Base-by-base conservation (phyloP, 2,329 filamentous ascomycete genomes). In the Verticillium tricorpus region DNA sequence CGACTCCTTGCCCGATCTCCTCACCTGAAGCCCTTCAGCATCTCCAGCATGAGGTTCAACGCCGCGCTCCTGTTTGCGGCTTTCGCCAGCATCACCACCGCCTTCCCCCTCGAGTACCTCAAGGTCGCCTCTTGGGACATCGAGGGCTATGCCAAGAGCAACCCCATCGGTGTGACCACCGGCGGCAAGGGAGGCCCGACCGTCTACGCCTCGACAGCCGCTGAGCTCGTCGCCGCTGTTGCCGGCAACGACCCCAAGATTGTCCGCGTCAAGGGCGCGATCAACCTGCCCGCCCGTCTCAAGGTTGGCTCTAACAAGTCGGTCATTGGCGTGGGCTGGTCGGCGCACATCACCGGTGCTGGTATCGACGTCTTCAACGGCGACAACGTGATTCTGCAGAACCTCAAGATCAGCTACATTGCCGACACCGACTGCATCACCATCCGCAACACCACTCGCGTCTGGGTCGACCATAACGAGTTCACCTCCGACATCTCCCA, bases 381-480 rank as follows among this genome's bases (percentile, higher is more conserved):
- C 5, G 70, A 72, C 32, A 79, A 79, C 57, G 74, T 79, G 12
- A 76, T 79, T 50, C 64, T 79, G 14, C 75, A 75, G 52, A 79
- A 79, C 63, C 59, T 73, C 19, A 73, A 73, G 63, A 72, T 73
- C 62, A 64, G 64, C 60, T 66, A 74, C 56, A 76, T 80, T 35
- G 55, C 73, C 4, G 77, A 73, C 57, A 74, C 75, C 17, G 79
- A 81, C 61, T 72, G 73, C 63, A 77, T 81, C 61, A 77, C 75
- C 5, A 73, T 80, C 39, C 72, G 74, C n/a, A 77, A 79, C 69
- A 73, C 74, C 31, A 81, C 77, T 1, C 69, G 78, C 2, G 75
- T 81, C 1, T 81, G 79, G 79, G 69, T 81, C 28, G 79, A 81
- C 58, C 79, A 81, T 65, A 79, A 78, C 56, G 79, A 81, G 65